Evolutionary conservation across 768 basidiomycete species (phyloP).

Genomic region (Tricholoma furcatifolium): DNA sequence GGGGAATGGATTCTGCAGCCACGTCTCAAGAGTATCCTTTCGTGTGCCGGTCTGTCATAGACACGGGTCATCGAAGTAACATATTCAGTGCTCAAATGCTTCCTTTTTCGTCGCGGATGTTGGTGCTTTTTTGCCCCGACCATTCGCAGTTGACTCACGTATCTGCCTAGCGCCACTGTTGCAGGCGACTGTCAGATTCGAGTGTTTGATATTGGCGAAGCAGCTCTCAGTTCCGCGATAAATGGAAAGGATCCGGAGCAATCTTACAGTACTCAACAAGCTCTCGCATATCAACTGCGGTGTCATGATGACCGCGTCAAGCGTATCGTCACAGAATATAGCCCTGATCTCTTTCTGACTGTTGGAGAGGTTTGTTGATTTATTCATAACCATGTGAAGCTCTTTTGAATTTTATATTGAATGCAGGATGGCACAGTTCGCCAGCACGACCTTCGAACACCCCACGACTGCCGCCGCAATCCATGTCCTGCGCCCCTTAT

Average conservation of each 20-base stretch:
- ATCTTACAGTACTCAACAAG: slow-evolving; percentile 43
- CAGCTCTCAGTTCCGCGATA: slow-evolving; percentile 27
- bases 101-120: slow-evolving; percentile 78
- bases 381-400: not conserved
- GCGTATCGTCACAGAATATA: slow-evolving; percentile 76
- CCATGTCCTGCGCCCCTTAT: slow-evolving; percentile 74
- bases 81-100: slow-evolving; percentile 86
- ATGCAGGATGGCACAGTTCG: slow-evolving; percentile 80
- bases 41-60: slow-evolving; percentile 62
- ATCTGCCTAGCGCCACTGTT: slow-evolving; percentile 56
- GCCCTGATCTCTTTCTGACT: slow-evolving; percentile 72
- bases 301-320: slow-evolving; percentile 79
- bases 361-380: slow-evolving; percentile 64
- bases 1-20: slow-evolving; percentile 60
- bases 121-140: slow-evolving; percentile 24
- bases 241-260: slow-evolving; percentile 46
- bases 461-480: slow-evolving; percentile 58
- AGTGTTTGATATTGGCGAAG: slow-evolving; percentile 67
- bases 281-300: slow-evolving; percentile 51
- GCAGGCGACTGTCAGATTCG: slow-evolving; percentile 76
- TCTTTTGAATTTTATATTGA: not conserved
- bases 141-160: slow-evolving; percentile 9
- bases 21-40: slow-evolving; percentile 57
- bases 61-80: slow-evolving; percentile 79
- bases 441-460: slow-evolving; percentile 79